A percentile compares a stretch with the other conserved stretches of the same genome.
phyloP scores from a whole-genome alignment of 2,329 filamentous ascomycete species.

The Amylocarpus encephaloides region DNA sequence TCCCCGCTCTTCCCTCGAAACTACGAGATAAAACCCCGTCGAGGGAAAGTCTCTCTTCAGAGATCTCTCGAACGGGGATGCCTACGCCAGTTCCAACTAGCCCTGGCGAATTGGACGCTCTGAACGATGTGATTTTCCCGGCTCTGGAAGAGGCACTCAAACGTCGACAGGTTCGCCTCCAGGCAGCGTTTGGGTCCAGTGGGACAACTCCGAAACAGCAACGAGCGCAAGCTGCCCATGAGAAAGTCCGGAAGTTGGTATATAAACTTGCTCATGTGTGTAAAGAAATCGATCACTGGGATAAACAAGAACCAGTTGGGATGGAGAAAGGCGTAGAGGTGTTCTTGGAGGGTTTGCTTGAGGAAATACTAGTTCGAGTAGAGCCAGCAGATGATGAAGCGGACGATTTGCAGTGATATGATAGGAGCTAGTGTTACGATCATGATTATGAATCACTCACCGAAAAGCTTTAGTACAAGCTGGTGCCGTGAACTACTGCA shows the following conservation, averaged over 20 bases:
- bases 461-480: neutral
- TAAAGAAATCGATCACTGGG: slow-evolving; percentile 83
- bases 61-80: slow-evolving; percentile 42
- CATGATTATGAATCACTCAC: neutral
- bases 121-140: slow-evolving; percentile 87
- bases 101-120: slow-evolving; percentile 69
- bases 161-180: slow-evolving; percentile 59
- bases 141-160: slow-evolving; percentile 87
- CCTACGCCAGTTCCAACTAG: slow-evolving; percentile 51
- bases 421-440: neutral
- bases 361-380: slow-evolving; percentile 87
- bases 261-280: slow-evolving; percentile 78
- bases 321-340: slow-evolving; percentile 89
- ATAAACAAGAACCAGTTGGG: slow-evolving; percentile 79
- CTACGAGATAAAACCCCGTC: slow-evolving; percentile 29
- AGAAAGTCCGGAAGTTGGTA: slow-evolving; percentile 74
- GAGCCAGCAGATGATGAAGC: slow-evolving; percentile 61
- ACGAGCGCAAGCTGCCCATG: slow-evolving; percentile 66
- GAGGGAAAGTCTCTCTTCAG: slow-evolving; percentile 23
- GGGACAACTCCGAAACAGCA: slow-evolving; percentile 55
- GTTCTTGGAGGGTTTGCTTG: slow-evolving; percentile 85
- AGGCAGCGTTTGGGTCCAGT: slow-evolving; percentile 31
- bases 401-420: slow-evolving; percentile 20
- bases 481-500: neutral
- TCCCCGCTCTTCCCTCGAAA: slow-evolving; percentile 31